Evolutionary conservation across 352 stramenopile species (phyloP).

Genomic region (Phytopythium sindhum): DNA sequence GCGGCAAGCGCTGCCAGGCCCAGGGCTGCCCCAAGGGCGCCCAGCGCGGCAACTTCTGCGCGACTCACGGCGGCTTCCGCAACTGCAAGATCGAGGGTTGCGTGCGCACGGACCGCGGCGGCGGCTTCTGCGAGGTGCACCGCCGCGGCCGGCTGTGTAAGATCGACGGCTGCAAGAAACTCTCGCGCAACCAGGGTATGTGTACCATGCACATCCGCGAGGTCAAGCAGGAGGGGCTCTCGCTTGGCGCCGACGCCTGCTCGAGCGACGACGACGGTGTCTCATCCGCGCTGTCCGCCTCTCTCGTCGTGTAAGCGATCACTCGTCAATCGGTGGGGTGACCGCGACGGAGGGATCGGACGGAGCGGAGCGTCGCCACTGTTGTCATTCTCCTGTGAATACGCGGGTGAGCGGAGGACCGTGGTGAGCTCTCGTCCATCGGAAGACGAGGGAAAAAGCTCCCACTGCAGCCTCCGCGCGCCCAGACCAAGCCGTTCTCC

Average conservation of each 20-base stretch:
- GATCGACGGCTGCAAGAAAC: conserved; percentile 85
- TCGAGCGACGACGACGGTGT: conserved; percentile 12
- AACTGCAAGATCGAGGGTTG: conserved; percentile 86
- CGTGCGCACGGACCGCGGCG: conserved; percentile 76
- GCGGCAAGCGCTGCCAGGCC: conserved; percentile 75
- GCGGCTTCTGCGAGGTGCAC: conserved; percentile 85
- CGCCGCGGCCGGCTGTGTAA: conserved; percentile 77
- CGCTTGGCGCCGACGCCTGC: background rate
- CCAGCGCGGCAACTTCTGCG: conserved; percentile 83
- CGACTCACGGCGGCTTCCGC: conserved; percentile 80
- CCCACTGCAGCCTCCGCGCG: background rate
- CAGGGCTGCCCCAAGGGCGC: conserved; percentile 72
- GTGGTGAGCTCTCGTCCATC: conserved; percentile 5
- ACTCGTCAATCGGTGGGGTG: background rate
- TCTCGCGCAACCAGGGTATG: conserved; percentile 84
- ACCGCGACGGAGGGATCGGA: background rate
- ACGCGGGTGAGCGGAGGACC: background rate
- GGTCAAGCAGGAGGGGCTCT: conserved; percentile 57
- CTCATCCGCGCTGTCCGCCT: background rate
- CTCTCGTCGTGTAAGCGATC: conserved; percentile 2
- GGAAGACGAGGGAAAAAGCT: conserved; percentile 4
- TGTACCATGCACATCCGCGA: conserved; percentile 89
- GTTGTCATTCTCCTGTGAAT: conserved; percentile 1
- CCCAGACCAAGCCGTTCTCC: background rate
- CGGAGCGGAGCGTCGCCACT: background rate